A percentile compares a stretch with the other conserved stretches of the same genome.
Conservation (phyloP, 805 yeast species). For the Zygosaccharomyces rouxii region DNA sequence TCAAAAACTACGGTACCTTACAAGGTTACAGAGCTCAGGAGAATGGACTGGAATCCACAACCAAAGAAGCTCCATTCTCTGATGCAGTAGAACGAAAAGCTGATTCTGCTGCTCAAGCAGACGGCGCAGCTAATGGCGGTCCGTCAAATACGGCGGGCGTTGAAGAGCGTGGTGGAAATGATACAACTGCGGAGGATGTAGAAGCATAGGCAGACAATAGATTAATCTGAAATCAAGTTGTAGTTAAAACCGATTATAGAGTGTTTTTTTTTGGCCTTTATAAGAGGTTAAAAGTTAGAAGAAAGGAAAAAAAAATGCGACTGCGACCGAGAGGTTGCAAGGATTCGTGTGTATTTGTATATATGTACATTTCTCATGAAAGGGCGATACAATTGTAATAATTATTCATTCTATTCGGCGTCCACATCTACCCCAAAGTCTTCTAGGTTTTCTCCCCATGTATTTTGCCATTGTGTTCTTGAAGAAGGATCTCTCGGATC, state of each 20-base stretch:
- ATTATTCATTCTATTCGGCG: conserved; percentile 42
- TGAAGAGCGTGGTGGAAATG: conserved; percentile 32
- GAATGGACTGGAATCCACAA: background rate
- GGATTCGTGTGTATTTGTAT: background rate
- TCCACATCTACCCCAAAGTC: conserved; percentile 87
- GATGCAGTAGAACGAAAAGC: conserved; percentile 6
- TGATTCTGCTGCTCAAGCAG: background rate
- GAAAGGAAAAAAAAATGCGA: background rate
- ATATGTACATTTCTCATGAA: background rate
- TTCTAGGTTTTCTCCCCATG: conserved; percentile 73
- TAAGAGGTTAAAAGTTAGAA: background rate
- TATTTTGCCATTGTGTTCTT: conserved; percentile 62
- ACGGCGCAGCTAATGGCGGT: conserved; percentile 8
- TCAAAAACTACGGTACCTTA: conserved; percentile 23
- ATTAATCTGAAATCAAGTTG: background rate
- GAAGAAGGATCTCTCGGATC: conserved; percentile 38
- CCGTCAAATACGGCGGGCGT: conserved; percentile 12
- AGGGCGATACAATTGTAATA: background rate
- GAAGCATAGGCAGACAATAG: conserved; percentile 34
- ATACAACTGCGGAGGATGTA: conserved; percentile 44
- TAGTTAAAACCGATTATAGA: background rate
- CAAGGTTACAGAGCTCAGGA: conserved; percentile 3
- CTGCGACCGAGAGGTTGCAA: background rate
- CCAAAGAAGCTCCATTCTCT: conserved; percentile 7
- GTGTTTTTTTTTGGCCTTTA: background rate